Percentiles rank a stretch among this genome's conserved stretches.
phyloP scores from a whole-genome alignment of 140 eudicot genomes.

The Oenanthe javanica region DNA sequence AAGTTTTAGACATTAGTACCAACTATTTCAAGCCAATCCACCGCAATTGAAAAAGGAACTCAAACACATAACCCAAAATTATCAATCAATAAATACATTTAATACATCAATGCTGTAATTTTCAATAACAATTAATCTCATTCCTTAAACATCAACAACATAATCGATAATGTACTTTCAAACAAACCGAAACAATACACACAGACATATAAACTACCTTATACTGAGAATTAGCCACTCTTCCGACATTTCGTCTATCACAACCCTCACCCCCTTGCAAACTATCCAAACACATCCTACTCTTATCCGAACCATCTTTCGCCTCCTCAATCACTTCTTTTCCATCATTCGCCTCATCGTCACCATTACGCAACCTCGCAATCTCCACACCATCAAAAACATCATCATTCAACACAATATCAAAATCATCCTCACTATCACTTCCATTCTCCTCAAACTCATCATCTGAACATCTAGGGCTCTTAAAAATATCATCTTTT shows the following conservation, averaged over 20 bases:
- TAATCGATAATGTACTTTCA: background rate
- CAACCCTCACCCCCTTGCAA: background rate
- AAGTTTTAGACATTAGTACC: background rate
- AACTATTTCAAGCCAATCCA: background rate
- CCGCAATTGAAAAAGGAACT: background rate
- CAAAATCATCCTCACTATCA: slow-evolving; percentile 57
- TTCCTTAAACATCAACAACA: background rate
- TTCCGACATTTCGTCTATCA: slow-evolving; percentile 24
- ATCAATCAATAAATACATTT: too few species aligned
- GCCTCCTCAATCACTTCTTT: background rate
- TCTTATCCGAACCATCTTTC: slow-evolving; percentile 16
- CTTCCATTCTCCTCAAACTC: slow-evolving; percentile 20
- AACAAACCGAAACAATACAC: background rate
- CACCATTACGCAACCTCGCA: slow-evolving; percentile 23
- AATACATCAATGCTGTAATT: background rate
- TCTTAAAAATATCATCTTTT: slow-evolving; percentile 14
- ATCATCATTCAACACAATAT: slow-evolving; percentile 45
- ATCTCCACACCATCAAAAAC: slow-evolving; percentile 12
- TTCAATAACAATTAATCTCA: background rate
- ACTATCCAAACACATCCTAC: background rate
- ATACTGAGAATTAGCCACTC: slow-evolving; percentile 19
- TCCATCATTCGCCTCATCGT: background rate
- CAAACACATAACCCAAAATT: background rate
- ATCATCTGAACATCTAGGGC: background rate
- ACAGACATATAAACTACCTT: slow-evolving; percentile 16